phyloP scores from a whole-genome alignment of 1,139 yeast species.

The Spathaspora sp. region DNA sequence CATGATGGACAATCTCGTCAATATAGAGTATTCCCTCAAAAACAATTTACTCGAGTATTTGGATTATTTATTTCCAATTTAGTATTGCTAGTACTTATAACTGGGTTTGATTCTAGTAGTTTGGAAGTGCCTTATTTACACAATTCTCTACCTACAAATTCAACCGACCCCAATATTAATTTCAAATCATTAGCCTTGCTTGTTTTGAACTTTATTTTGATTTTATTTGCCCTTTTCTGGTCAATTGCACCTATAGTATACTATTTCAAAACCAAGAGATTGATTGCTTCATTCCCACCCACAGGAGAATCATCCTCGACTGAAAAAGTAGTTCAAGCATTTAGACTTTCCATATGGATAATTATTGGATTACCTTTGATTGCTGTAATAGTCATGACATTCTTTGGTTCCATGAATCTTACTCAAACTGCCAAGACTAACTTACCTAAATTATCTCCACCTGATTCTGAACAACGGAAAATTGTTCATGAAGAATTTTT shows the following conservation, averaged over 20 bases:
- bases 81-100: conserved; percentile 1
- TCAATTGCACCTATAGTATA: conserved; percentile 18
- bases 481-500: neutral
- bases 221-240: conserved; percentile 14
- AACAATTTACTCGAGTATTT: conserved; percentile 18
- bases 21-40: conserved; percentile 27
- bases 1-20: conserved; percentile 25
- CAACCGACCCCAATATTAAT: no score
- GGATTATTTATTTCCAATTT: conserved; percentile 16
- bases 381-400: conserved; percentile 11
- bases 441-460: neutral
- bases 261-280: conserved; percentile 30
- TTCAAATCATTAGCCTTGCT: neutral
- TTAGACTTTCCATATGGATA: conserved; percentile 27
- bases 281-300: conserved; percentile 31
- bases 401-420: neutral
- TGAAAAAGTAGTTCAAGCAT: conserved; percentile 24
- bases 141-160: neutral
- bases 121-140: neutral
- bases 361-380: conserved; percentile 31
- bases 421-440: neutral
- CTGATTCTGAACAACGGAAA: neutral
- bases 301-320: conserved; percentile 16
- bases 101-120: neutral
- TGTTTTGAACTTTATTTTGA: neutral